phyloP scores from a whole-genome alignment of 768 basidiomycete species.

The Lactarius akahatsu region DNA sequence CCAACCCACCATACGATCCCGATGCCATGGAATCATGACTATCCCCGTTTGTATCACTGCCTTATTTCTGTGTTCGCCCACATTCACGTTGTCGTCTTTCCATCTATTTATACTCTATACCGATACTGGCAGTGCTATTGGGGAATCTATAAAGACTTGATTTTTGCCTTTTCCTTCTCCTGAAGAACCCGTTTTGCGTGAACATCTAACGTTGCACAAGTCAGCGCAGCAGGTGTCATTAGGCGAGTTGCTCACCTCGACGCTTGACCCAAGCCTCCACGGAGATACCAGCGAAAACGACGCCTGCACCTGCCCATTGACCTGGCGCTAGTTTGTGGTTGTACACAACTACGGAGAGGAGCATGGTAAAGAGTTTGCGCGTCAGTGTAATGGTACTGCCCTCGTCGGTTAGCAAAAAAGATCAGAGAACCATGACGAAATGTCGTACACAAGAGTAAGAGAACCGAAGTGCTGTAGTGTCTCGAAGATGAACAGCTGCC shows the following conservation, averaged over 20 bases:
- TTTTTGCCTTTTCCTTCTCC: conserved; percentile 80
- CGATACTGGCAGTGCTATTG: conserved; percentile 1
- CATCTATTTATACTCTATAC: conserved; percentile 23
- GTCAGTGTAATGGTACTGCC: conserved; percentile 90
- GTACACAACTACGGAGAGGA: conserved; percentile 90
- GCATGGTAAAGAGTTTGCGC: conserved; percentile 96
- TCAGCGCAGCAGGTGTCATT: conserved; percentile 8
- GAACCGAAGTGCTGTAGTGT: conserved; percentile 90
- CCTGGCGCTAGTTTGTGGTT: conserved; percentile 79
- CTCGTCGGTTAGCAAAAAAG: conserved; percentile 19
- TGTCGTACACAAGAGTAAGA: conserved; percentile 76
- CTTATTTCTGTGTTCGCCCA: background rate
- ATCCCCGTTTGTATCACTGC: conserved; percentile 19
- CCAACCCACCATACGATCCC: conserved; percentile 17
- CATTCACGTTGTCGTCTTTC: conserved; percentile 8
- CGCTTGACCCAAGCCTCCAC: conserved; percentile 91
- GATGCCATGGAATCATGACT: conserved; percentile 39
- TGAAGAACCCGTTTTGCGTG: conserved; percentile 77
- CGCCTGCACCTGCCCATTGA: conserved; percentile 89
- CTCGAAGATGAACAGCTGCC: conserved; percentile 98
- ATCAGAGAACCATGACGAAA: conserved; percentile 8
- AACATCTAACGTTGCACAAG: conserved; percentile 50
- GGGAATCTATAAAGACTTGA: conserved; percentile 64
- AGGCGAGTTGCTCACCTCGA: conserved; percentile 52
- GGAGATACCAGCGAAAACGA: conserved; percentile 95